Percentiles rank a stretch among this genome's conserved stretches.
phyloP scores from a whole-genome alignment of 805 yeast species.

The Sugiyamaella floridensis region DNA sequence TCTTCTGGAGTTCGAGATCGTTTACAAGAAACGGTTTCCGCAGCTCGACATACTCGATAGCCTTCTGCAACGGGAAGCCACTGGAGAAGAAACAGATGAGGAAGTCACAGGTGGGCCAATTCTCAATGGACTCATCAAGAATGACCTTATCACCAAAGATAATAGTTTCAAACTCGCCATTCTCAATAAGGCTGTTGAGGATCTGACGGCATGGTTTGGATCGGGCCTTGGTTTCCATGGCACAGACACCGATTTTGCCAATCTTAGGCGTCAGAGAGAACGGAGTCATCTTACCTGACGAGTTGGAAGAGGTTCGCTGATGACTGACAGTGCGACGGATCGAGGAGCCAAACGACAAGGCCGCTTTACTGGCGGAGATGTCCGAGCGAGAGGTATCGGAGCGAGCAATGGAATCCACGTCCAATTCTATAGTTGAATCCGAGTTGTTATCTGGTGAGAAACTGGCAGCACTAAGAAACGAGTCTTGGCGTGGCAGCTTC shows the following conservation, averaged over 20 bases:
- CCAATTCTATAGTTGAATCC: slow-evolving; percentile 5
- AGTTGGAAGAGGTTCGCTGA: slow-evolving; percentile 3
- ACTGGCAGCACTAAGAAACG: slow-evolving; percentile 5
- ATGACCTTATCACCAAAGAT: slow-evolving; percentile 97
- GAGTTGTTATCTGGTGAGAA: slow-evolving; percentile 4
- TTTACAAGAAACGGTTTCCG: slow-evolving; percentile 87
- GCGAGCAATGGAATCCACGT: slow-evolving; percentile 9
- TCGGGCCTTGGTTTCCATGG: slow-evolving; percentile 95
- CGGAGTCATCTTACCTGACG: slow-evolving; percentile 4
- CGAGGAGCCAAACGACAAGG: background rate
- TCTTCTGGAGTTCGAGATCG: slow-evolving; percentile 84
- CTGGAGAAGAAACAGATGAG: slow-evolving; percentile 87
- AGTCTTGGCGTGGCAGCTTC: background rate
- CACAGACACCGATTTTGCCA: slow-evolving; percentile 97
- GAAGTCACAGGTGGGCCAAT: slow-evolving; percentile 99
- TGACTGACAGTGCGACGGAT: slow-evolving; percentile 1
- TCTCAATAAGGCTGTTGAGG: slow-evolving; percentile 75
- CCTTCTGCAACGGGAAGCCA: slow-evolving; percentile 95
- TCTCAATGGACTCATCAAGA: slow-evolving; percentile 84
- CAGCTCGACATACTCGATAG: slow-evolving; percentile 79
- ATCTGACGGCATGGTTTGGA: slow-evolving; percentile 94
- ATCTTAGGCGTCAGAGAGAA: slow-evolving; percentile 31
- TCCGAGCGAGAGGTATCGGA: background rate
- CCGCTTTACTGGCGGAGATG: background rate
- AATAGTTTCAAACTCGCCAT: slow-evolving; percentile 93